Evolutionary conservation across 2,329 filamentous ascomycete species (phyloP), one percentile per base, ranked within the genome.

Genomic region (Aspergillus ibericus): DNA sequence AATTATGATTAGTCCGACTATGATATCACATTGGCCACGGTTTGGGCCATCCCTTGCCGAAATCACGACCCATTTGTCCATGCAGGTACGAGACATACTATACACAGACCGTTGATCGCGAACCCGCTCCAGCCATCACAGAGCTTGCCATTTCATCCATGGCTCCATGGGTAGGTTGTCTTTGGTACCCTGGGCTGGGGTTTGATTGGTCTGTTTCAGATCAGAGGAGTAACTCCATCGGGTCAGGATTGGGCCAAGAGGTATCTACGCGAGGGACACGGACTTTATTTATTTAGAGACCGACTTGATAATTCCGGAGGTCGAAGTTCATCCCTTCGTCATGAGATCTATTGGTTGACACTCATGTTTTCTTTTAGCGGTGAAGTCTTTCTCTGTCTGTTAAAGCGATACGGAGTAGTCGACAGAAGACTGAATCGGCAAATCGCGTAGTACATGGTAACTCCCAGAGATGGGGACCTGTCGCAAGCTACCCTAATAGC

Each of bases 41-140:
- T 51, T 20, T 35, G 13, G 13, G 20, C 10, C 49, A 51, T 51
- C 49, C 49, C 49, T 38, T 51, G 49, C 49, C 18, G 49, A 51
- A 51, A 22, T 36, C 32, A 38, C 32, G 32, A 20, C 49, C 34
- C 25, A n/a, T n/a, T 13, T 16, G 32, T 51, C 25, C 13, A 51
- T 51, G 49, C 49, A 51, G 49, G 49, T 35, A 51, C 49, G 12
- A 51, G 49, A 36, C 49, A 51, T 51, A 38, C 32, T 34, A 51
- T 51, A 38, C 32, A 42, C 5, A 10, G 38, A 42, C 38, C 12
- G 38, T 10, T 32, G 29, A 32, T 38, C 38, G 18, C 34, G n/a
- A 36, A 51, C 49, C 32, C 34, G 20, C 9, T 51, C 51, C 51
- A 53, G 29, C 36, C 51, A 53, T 42, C 36, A 15, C 29, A 35